Evolutionary conservation across 140 eudicot species (phyloP), one percentile per base, ranked within the genome.

Genomic region (Ambrosia hybrid): DNA sequence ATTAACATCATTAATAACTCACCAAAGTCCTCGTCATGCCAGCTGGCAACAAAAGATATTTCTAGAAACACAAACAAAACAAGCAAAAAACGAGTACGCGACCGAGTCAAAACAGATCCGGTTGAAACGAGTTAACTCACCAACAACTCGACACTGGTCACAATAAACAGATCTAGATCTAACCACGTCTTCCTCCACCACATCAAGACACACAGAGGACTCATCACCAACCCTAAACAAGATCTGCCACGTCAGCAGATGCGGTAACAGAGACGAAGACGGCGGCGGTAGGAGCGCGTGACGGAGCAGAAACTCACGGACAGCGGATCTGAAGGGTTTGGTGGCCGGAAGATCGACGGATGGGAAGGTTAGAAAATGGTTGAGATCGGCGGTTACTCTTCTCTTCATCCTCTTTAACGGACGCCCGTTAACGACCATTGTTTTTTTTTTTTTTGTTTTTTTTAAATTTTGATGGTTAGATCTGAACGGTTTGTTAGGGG

Each of bases 71-170:
- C 58, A 43, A 65, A 9, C 65, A 17, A 41, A 73, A 41, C 39
- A 34, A 33, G 34, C 34, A 30, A 30, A 21, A 30, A 0, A 30
- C 34, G 2, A 30, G 34, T 30, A 59, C 4, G 70, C 7, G 55
- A 75, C 51, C 61, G 49, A 75, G 55, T 61, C 73, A 55, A 59
- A 67, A 56, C 67, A 2, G 79, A 69, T 74, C 10, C 9, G 38
- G 71, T 55, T 57, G 65, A 79, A 80, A 68, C 82, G 85, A 83
- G 51, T 66, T 34, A 81, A 88, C 98, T 93, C 93, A 93, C 98
- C 98, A 51, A 93, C 98, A 69, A 93, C 98, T 76, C 98, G 96
- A 85, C 98, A 93, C 88, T 93, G 98, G 77, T 93, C 98, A 65
- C 98, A 93, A 58, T 87, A 93, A 45, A 90, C 84, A 48, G 96